Evolutionary conservation across 139 green algal species (phyloP), one percentile per base, ranked within the genome.

Genomic region (Bryopsis sp.): DNA sequence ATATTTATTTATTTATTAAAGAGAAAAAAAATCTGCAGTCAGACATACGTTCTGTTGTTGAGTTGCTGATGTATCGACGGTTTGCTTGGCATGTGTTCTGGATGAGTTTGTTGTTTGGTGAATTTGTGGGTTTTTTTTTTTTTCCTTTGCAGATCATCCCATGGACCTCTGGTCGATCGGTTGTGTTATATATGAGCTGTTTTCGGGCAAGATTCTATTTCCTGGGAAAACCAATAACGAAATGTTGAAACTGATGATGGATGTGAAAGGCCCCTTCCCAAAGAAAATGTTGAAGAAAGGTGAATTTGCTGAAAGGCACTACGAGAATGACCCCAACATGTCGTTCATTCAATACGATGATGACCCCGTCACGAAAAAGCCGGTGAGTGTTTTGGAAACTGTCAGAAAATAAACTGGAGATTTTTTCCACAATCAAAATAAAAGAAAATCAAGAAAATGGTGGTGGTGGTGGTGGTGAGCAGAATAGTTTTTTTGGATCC

Each of bases 141-240:
- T 26, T 26, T 69, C 24, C 29, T 48, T 43, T 75, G 67, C 83
- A 93, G 89, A 90, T 39, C 82, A 88, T 43, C 70, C 90, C 2
- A 89, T 98, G 84, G 94, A 99, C 81, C 95, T 97, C 81, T 99
- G 94, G 94, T 85, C 72, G 34, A 76, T 98, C 8, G 94, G 91
- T 22, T 96, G 87, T 64, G 90, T 94, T 31, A 72, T 98, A 36
- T 98, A 95, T 82, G 94, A 99, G 85, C 84, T 99, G 2, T 97
- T 94, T 80, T 97, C 92, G 0, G 92, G 93, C 35, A 83, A 88
- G 60, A 97, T 98, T 77, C 76, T 95, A 54, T 99, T 99, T 71
- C 91, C 88, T 0, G 94, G 94, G 11, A 76, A 77, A 39, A 89
- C 76, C 73, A 99, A 99, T 86, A 99, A 99, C 79, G 91, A 97